phyloP scores from a whole-genome alignment of 805 yeast species.

The Martiniozyma abietophila region DNA sequence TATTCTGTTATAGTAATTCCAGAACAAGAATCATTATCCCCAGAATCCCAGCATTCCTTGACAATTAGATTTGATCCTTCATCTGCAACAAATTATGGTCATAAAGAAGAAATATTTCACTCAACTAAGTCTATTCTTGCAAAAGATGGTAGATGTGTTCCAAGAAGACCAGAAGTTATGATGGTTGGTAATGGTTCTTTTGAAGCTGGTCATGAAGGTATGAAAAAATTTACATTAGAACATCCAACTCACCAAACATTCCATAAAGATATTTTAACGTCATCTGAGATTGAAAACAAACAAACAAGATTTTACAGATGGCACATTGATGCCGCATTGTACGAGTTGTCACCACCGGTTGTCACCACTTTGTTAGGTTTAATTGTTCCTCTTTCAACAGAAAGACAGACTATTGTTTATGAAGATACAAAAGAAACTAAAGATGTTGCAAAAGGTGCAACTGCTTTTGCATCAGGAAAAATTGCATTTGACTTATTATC shows the following conservation, averaged over 20 bases:
- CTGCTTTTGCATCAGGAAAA: conserved; percentile 83
- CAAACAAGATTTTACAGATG: conserved; percentile 83
- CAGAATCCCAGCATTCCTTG: conserved; percentile 65
- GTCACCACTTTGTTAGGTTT: conserved; percentile 80
- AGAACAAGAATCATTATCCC: conserved; percentile 54
- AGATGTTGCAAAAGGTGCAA: conserved; percentile 74
- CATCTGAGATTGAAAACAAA: conserved; percentile 52
- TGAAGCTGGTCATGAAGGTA: conserved; percentile 32
- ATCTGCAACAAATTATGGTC: conserved; percentile 65
- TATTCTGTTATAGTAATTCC: conserved; percentile 72
- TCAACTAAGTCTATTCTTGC: conserved; percentile 59
- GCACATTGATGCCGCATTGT: conserved; percentile 89
- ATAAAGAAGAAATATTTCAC: conserved; percentile 63
- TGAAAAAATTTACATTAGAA: conserved; percentile 48
- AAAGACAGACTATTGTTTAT: conserved; percentile 55
- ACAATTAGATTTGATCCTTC: conserved; percentile 77
- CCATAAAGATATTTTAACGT: conserved; percentile 58
- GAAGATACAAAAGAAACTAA: conserved; percentile 57
- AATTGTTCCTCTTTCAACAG: conserved; percentile 62
- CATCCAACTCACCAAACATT: conserved; percentile 82
- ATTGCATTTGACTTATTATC: conserved; percentile 60
- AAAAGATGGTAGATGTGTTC: conserved; percentile 74
- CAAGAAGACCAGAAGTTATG: conserved; percentile 82
- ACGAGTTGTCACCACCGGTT: conserved; percentile 78
- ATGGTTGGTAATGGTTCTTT: conserved; percentile 77